A percentile compares a stretch with the other conserved stretches of the same genome.
Evolutionary conservation across 768 basidiomycete species (phyloP).

Genomic region (Xerocomellus amylosporus): DNA sequence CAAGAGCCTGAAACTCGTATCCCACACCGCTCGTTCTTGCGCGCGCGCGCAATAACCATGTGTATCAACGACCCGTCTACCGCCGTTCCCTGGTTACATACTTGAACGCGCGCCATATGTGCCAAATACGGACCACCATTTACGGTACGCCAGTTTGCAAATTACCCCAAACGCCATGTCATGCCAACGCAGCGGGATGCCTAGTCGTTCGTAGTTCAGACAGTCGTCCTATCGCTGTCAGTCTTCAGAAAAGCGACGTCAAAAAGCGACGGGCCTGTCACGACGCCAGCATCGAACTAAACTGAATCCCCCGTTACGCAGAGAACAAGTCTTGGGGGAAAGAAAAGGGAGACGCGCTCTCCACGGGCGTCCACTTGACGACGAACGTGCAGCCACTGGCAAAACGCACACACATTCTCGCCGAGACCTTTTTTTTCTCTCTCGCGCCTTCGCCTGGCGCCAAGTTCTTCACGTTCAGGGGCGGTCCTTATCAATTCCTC

Average conservation of each 20-base stretch:
- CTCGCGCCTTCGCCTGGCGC: too few species aligned
- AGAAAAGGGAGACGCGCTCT: too few species aligned
- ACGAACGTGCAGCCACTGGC: conserved; percentile 1
- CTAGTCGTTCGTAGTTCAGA: neutral
- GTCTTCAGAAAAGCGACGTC: conserved; percentile 6
- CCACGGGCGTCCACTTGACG: conserved; percentile 1
- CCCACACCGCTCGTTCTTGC: neutral
- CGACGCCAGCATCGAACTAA: neutral
- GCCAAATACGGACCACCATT: neutral
- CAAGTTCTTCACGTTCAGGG: neutral
- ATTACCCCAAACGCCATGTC: conserved; percentile 16
- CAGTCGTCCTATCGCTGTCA: neutral
- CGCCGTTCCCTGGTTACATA: conserved; percentile 12
- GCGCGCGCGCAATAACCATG: conserved; percentile 10
- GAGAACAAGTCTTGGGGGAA: neutral
- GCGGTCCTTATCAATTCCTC: neutral
- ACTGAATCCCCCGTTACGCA: conserved; percentile 3
- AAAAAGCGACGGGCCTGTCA: neutral
- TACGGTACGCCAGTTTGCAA: conserved; percentile 9
- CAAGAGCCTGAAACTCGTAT: conserved; percentile 16
- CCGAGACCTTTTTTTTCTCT: too few species aligned
- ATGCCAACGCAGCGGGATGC: neutral
- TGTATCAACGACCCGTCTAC: neutral
- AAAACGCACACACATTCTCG: too few species aligned
- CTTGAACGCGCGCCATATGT: neutral